These are phyloP conservation scores for Xanthoconium purpureum DNA, from an alignment of 768 basidiomycete genomes.

Conservation along the genomic window DNA sequence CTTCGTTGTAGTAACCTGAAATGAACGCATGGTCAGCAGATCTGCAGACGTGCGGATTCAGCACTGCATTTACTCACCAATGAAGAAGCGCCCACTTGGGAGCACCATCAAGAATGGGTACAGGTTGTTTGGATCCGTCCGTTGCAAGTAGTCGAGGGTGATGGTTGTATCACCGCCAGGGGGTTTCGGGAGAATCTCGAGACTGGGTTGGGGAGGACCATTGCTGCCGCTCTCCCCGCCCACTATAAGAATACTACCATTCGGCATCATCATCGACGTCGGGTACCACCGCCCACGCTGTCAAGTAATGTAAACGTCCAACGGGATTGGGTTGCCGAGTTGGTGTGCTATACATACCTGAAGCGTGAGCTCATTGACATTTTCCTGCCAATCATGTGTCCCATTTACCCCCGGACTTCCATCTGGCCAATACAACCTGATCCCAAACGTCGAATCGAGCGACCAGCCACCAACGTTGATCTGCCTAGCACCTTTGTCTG, in stretches of 20 bases:
- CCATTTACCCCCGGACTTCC: constrained; percentile 66
- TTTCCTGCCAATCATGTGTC: constrained; percentile 80
- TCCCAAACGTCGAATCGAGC: constrained; percentile 63
- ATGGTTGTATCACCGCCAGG: constrained; percentile 58
- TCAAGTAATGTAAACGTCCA: not conserved
- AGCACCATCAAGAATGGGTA: constrained; percentile 76
- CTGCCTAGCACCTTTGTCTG: constrained; percentile 58
- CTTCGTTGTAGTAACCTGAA: constrained; percentile 77
- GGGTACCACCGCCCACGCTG: constrained; percentile 74
- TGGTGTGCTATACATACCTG: constrained; percentile 43
- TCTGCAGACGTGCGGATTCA: too few species aligned
- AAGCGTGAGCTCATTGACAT: constrained; percentile 50
- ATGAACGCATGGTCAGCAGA: not conserved
- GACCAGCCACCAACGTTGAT: constrained; percentile 51
- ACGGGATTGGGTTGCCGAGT: not conserved
- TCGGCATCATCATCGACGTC: constrained; percentile 62
- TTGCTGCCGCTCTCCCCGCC: constrained; percentile 77
- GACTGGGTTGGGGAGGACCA: constrained; percentile 58
- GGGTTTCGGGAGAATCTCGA: constrained; percentile 71
- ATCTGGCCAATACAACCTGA: constrained; percentile 70
- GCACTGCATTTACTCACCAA: constrained; percentile 45
- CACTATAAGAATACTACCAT: constrained; percentile 70
- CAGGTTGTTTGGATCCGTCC: constrained; percentile 77
- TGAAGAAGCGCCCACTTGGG: constrained; percentile 66
- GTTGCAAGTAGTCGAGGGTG: constrained; percentile 60